Evolutionary conservation across 345 rosid genomes (phyloP).

Genomic region (Eucalyptus erythrocorys): DNA sequence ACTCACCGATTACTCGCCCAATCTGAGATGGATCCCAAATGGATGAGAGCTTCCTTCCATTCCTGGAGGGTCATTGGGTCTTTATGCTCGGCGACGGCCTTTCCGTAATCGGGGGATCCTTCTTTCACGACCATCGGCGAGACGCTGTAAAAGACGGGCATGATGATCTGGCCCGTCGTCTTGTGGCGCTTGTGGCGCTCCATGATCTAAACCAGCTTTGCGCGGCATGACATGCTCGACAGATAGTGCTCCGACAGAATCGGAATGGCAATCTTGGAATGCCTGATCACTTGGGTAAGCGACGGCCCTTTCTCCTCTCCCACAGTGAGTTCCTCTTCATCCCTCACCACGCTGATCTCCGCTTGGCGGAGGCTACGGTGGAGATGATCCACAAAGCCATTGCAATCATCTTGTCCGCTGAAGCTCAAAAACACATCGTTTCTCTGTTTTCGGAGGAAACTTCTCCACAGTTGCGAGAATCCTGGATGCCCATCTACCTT

Average conservation of each 20-base stretch:
- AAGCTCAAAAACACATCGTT: neutral
- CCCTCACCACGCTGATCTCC: neutral
- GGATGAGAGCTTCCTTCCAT: neutral
- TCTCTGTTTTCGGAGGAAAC: too few relatives aligned
- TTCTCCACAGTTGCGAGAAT: neutral
- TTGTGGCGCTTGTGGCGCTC: neutral
- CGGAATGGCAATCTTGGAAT: neutral
- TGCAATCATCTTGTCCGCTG: accelerated
- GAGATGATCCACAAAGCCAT: neutral
- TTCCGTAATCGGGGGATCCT: neutral
- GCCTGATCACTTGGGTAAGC: neutral
- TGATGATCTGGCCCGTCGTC: neutral
- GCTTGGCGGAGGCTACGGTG: neutral
- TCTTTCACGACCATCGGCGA: neutral
- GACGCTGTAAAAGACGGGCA: neutral
- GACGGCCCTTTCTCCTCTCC: neutral
- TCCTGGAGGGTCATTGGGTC: neutral
- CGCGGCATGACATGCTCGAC: neutral
- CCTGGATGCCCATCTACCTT: too few relatives aligned
- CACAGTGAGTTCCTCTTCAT: neutral
- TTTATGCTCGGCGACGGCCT: neutral
- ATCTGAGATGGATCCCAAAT: neutral
- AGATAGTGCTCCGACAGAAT: neutral
- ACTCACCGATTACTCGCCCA: neutral
- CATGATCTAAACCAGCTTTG: neutral